phyloP scores from a whole-genome alignment of 148 eudicot genomes.

The Rhododendron molle region DNA sequence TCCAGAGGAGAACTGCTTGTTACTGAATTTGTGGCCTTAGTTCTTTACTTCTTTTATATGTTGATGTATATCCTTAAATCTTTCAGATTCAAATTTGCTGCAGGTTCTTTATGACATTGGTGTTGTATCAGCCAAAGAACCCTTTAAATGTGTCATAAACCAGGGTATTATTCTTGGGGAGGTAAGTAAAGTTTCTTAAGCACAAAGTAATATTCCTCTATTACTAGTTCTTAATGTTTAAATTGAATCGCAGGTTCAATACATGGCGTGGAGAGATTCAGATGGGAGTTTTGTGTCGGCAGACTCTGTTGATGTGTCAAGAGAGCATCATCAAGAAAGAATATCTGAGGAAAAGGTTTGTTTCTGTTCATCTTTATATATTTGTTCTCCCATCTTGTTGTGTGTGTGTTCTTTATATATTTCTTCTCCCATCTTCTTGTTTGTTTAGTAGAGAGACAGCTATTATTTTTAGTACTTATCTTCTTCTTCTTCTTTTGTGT shows the following conservation, averaged over 20 bases:
- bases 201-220: neutral
- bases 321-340: slow-evolving; percentile 55
- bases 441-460: neutral
- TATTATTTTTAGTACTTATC: neutral
- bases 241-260: slow-evolving; percentile 69
- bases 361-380: slow-evolving; percentile 2
- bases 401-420: neutral
- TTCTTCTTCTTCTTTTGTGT: neutral
- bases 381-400: slow-evolving; percentile 3
- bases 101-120: slow-evolving; percentile 98
- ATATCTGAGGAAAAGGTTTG: slow-evolving; percentile 71
- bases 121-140: slow-evolving; percentile 92
- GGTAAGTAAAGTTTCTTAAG: slow-evolving; percentile 47
- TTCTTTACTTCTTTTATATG: neutral
- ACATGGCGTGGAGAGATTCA: slow-evolving; percentile 56
- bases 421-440: neutral
- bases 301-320: slow-evolving; percentile 38
- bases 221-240: slow-evolving; percentile 24
- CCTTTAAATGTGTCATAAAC: slow-evolving; percentile 97
- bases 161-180: slow-evolving; percentile 97
- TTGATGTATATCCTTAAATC: neutral
- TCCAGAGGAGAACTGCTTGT: neutral
- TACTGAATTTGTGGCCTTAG: neutral
- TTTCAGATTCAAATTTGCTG: slow-evolving; percentile 9
- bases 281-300: slow-evolving; percentile 78